These are phyloP conservation scores for Chaetothyriales sp. DNA, from an alignment of 2,329 filamentous ascomycete species.

Conservation along the genomic window DNA sequence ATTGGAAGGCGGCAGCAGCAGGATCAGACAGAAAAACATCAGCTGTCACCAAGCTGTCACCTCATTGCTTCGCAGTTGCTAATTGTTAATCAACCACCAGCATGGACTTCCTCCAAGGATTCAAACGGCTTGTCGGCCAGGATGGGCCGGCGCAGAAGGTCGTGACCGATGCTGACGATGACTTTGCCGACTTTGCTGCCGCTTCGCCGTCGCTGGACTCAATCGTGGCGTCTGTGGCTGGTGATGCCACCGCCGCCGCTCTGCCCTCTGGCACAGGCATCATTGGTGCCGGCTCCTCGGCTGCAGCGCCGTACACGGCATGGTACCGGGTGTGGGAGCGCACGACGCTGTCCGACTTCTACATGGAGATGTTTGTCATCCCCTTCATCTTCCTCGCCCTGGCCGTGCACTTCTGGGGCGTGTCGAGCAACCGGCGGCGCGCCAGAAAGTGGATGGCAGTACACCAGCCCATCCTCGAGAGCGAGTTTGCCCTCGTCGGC, in stretches of 20 bases:
- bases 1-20: neutral
- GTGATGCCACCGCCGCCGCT: slow-evolving; percentile 34
- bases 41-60: too few relatives aligned
- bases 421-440: slow-evolving; percentile 62
- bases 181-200: slow-evolving; percentile 86
- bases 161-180: slow-evolving; percentile 32
- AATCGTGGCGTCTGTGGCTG: slow-evolving; percentile 28
- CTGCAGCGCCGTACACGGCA: slow-evolving; percentile 58
- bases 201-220: slow-evolving; percentile 22
- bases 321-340: slow-evolving; percentile 98
- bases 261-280: slow-evolving; percentile 26
- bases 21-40: too few relatives aligned
- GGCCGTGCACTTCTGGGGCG: slow-evolving; percentile 65
- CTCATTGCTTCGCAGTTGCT: too few relatives aligned
- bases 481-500: slow-evolving; percentile 78
- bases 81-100: too few relatives aligned
- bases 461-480: slow-evolving; percentile 54
- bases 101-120: neutral
- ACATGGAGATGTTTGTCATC: slow-evolving; percentile 69
- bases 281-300: slow-evolving; percentile 26
- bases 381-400: slow-evolving; percentile 60
- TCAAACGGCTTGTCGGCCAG: neutral
- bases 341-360: slow-evolving; percentile 68
- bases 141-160: neutral
- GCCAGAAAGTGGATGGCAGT: slow-evolving; percentile 66